phyloP scores from a whole-genome alignment of 2,329 filamentous ascomycete genomes.

The Pseudogymnoascus sp. region DNA sequence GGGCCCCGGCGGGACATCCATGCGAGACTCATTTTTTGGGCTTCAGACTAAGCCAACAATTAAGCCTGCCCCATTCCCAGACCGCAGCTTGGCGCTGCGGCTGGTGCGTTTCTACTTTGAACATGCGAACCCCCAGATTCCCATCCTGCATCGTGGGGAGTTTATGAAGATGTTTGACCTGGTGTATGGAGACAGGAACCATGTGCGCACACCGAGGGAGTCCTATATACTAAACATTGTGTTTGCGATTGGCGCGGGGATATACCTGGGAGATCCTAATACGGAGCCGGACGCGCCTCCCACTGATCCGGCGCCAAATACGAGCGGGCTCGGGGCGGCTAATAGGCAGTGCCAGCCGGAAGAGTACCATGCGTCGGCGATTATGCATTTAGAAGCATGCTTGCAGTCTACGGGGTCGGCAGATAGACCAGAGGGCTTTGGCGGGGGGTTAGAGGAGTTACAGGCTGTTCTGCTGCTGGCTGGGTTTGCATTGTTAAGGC shows the following conservation, averaged over 20 bases:
- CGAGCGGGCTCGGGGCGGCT: slow-evolving; percentile 23
- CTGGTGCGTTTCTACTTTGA: slow-evolving; percentile 86
- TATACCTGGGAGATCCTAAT: slow-evolving; percentile 66
- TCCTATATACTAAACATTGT: slow-evolving; percentile 96
- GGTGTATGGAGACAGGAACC: slow-evolving; percentile 60
- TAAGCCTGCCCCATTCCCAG: slow-evolving; percentile 75
- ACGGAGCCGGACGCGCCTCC: slow-evolving; percentile 30
- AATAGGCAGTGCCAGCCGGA: slow-evolving; percentile 69
- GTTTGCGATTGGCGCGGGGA: slow-evolving; percentile 89
- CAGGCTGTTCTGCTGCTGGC: slow-evolving; percentile 88
- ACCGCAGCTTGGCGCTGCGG: slow-evolving; percentile 61
- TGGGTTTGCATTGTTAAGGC: slow-evolving; percentile 82
- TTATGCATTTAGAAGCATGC: slow-evolving; percentile 83
- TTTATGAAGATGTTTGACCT: slow-evolving; percentile 84
- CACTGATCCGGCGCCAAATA: slow-evolving; percentile 20
- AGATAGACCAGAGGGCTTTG: slow-evolving; percentile 55
- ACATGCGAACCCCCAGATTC: slow-evolving; percentile 92
- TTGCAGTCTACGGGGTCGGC: slow-evolving; percentile 52
- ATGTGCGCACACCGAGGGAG: slow-evolving; percentile 65
- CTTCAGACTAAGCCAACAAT: slow-evolving; percentile 85
- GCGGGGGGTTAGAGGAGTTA: slow-evolving; percentile 84
- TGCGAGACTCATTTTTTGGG: slow-evolving; percentile 97
- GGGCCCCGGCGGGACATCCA: slow-evolving; percentile 58
- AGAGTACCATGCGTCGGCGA: slow-evolving; percentile 92
- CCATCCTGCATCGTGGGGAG: slow-evolving; percentile 79